phyloP scores from a whole-genome alignment of 306 rosid genomes.

The Leucaena leucocephala region DNA sequence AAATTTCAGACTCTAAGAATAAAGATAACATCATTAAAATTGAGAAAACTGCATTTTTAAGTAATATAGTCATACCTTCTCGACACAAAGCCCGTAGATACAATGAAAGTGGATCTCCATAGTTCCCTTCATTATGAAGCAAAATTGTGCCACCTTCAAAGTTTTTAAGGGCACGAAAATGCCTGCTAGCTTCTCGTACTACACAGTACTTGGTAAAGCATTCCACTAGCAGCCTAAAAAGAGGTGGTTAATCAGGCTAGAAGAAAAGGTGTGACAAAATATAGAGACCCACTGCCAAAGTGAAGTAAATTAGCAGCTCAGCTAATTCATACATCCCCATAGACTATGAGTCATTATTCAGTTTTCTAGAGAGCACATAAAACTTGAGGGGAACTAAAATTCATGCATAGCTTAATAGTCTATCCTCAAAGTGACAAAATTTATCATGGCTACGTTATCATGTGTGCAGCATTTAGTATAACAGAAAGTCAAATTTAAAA shows the following conservation, averaged over 20 bases:
- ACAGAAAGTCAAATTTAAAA: slow-evolving; percentile 13
- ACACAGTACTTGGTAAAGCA: slow-evolving; percentile 96
- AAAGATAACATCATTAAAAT: slow-evolving; percentile 26
- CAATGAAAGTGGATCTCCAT: slow-evolving; percentile 92
- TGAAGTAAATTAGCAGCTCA: slow-evolving; percentile 27
- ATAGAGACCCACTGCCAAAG: not conserved
- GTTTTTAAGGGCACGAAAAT: slow-evolving; percentile 84
- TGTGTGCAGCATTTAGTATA: not conserved
- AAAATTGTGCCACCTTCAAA: slow-evolving; percentile 73
- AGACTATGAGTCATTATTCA: slow-evolving; percentile 18
- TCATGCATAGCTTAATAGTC: slow-evolving; percentile 7
- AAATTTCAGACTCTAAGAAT: slow-evolving; percentile 28
- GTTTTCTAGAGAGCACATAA: slow-evolving; percentile 18
- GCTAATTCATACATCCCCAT: slow-evolving; percentile 18
- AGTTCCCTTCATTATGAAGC: slow-evolving; percentile 77
- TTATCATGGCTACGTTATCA: not conserved
- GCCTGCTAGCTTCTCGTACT: slow-evolving; percentile 88
- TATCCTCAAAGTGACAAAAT: slow-evolving; percentile 14
- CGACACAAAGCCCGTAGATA: slow-evolving; percentile 94
- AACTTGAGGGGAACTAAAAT: slow-evolving; percentile 7
- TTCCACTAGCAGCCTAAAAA: slow-evolving; percentile 85
- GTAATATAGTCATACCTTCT: slow-evolving; percentile 63
- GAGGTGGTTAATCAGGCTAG: slow-evolving; percentile 27
- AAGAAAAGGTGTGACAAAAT: slow-evolving; percentile 19
- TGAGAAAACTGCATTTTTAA: slow-evolving; percentile 23